Conservation (phyloP, 2,329 filamentous ascomycete species). For the Aureobasidium leucospermi region DNA sequence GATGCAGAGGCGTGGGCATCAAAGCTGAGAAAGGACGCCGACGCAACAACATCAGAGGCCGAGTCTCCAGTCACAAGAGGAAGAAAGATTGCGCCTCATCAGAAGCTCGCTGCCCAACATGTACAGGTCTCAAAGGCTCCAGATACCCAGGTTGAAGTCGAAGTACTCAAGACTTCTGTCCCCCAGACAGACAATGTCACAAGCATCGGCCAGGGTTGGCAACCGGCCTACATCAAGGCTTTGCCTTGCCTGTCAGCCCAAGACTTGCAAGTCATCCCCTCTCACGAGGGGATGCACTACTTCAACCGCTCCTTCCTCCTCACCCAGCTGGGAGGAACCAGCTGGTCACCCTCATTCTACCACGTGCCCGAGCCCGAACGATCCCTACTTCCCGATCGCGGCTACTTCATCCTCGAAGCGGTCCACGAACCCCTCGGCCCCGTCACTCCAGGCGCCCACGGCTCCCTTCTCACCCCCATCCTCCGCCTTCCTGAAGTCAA, state of each 20-base stretch:
- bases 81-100: not conserved
- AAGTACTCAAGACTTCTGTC: not conserved
- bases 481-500: not conserved
- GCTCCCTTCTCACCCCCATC: conserved; percentile 16
- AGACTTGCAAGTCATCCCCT: conserved; percentile 20
- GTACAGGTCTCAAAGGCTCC: not conserved
- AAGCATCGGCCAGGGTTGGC: conserved; percentile 23
- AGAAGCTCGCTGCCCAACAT: not conserved
- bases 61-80: not conserved
- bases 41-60: not conserved
- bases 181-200: not conserved
- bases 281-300: conserved; percentile 20
- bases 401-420: conserved; percentile 36
- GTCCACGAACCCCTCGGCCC: conserved; percentile 37
- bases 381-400: conserved; percentile 27
- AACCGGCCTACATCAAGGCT: conserved; percentile 29
- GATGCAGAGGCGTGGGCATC: not conserved
- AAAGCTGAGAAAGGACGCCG: not conserved
- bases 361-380: conserved; percentile 24
- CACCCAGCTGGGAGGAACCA: conserved; percentile 29
- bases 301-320: conserved; percentile 35
- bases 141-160: too few relatives aligned
- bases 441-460: conserved; percentile 32
- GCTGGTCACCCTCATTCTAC: conserved; percentile 36
- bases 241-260: conserved; percentile 22